phyloP scores from a whole-genome alignment of 257 asterid genomes.

The Paraleonurus japonicus region DNA sequence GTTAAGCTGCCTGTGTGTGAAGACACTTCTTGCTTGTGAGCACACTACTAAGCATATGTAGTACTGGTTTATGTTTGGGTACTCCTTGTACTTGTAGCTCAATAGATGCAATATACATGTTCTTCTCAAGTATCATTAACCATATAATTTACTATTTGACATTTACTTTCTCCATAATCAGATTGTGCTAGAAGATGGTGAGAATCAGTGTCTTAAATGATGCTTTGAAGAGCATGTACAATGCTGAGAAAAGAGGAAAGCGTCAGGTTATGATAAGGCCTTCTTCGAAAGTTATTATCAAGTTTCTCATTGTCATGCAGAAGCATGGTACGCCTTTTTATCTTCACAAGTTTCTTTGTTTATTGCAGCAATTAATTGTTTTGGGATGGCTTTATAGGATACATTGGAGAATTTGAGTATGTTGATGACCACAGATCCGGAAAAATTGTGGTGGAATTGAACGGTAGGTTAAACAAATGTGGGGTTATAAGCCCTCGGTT shows the following conservation, averaged over 20 bases:
- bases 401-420: background rate
- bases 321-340: no score
- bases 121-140: no score
- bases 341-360: background rate
- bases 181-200: slow-evolving; percentile 25
- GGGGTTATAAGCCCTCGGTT: slow-evolving; percentile 38
- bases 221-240: no score
- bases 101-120: no score
- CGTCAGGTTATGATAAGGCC: background rate
- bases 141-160: background rate
- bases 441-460: slow-evolving; percentile 29
- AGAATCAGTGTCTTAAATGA: slow-evolving; percentile 26
- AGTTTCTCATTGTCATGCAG: no score
- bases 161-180: background rate
- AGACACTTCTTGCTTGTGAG: no score
- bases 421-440: slow-evolving; percentile 32
- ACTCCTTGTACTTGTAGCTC: no score
- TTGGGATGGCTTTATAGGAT: background rate
- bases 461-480: slow-evolving; percentile 35
- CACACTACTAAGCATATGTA: no score
- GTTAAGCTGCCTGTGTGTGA: no score
- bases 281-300: no score
- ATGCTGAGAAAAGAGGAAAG: slow-evolving; percentile 32
- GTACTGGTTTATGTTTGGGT: no score
- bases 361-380: background rate